phyloP scores from a whole-genome alignment of 2,329 filamentous ascomycete genomes.

The Colletotrichum filicis region DNA sequence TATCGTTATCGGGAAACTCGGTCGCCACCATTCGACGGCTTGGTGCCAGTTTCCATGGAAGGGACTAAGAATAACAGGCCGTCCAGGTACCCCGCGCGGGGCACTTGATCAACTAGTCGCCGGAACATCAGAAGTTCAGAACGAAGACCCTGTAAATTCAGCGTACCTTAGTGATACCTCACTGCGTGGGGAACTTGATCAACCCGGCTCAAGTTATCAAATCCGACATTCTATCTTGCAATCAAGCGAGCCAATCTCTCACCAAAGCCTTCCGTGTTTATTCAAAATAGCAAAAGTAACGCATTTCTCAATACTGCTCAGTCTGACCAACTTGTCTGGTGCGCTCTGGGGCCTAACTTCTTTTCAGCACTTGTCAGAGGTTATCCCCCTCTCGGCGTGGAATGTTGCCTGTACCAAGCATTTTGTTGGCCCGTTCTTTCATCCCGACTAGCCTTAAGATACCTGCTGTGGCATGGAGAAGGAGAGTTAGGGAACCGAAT shows the following conservation, averaged over 20 bases:
- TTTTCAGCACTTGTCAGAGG: neutral
- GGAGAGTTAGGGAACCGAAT: conserved; percentile 49
- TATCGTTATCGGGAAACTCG: conserved; percentile 27
- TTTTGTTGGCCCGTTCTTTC: neutral
- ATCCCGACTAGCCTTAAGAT: conserved; percentile 24
- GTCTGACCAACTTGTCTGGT: too few relatives aligned
- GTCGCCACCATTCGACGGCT: conserved; percentile 10
- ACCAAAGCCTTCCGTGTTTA: neutral
- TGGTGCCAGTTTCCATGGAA: neutral
- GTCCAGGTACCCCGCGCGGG: conserved; percentile 32
- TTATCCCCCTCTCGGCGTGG: conserved; percentile 27
- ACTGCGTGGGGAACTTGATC: too few relatives aligned
- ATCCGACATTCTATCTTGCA: too few relatives aligned
- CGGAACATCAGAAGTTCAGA: neutral
- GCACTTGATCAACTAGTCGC: conserved; percentile 13
- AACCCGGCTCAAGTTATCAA: too few relatives aligned
- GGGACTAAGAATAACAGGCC: neutral
- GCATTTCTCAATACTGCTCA: too few relatives aligned
- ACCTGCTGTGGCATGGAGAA: conserved; percentile 40
- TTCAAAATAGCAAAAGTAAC: too few relatives aligned
- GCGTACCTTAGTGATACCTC: too few relatives aligned
- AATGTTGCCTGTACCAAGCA: conserved; percentile 21
- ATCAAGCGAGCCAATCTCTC: neutral
- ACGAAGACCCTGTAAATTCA: neutral
- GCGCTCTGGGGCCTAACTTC: neutral